Conservation (phyloP, 2,329 filamentous ascomycete species). For the Madurella fahalii region DNA sequence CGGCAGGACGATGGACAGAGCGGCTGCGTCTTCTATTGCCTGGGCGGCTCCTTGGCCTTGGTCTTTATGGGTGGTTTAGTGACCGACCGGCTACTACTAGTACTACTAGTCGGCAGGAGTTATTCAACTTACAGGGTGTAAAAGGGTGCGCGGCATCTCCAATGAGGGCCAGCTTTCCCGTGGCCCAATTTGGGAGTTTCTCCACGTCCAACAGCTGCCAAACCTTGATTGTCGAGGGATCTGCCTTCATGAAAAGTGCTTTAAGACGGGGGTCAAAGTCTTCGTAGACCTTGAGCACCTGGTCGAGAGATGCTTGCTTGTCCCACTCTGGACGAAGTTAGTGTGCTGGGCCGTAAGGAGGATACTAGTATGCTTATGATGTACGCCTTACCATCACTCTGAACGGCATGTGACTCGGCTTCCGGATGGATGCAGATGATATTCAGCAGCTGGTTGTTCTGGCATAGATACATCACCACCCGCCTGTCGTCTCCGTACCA, state of each 20-base stretch:
- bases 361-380: not conserved
- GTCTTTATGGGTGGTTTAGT: constrained; percentile 19
- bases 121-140: constrained; percentile 46
- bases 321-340: constrained; percentile 36
- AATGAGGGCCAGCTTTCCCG: constrained; percentile 51
- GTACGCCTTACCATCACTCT: constrained; percentile 29
- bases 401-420: constrained; percentile 33
- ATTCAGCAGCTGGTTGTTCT: constrained; percentile 42
- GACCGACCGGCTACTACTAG: not conserved
- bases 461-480: constrained; percentile 46
- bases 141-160: constrained; percentile 69
- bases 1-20: constrained; percentile 54
- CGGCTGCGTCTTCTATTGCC: constrained; percentile 64
- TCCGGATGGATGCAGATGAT: constrained; percentile 52
- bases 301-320: constrained; percentile 33
- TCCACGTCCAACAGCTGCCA: constrained; percentile 63
- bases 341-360: not conserved
- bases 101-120: not conserved
- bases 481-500: constrained; percentile 41
- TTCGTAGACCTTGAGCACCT: constrained; percentile 37
- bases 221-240: constrained; percentile 45
- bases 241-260: constrained; percentile 40
- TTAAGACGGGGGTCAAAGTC: constrained; percentile 41
- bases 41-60: constrained; percentile 59
- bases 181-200: constrained; percentile 50